Evolutionary conservation across 306 rosid genomes (phyloP), one percentile per base, ranked within the genome.

Genomic region (Potentilla sterilis): DNA sequence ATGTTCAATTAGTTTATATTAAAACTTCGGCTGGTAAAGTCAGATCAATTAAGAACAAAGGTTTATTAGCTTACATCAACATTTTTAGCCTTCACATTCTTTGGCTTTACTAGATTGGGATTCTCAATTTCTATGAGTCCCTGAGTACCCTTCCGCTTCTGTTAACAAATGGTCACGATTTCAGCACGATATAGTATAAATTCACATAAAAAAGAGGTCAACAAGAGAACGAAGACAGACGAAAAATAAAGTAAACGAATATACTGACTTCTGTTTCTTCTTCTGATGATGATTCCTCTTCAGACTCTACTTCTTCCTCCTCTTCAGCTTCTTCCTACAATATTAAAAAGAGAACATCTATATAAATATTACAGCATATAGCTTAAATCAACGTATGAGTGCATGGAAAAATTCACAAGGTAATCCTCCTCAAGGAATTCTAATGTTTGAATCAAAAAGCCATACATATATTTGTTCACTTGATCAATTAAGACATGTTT

Each of bases 71-170:
- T 92, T 82, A 92, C 97, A 83, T 94, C 97, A 21, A 85, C 57
- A 51, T 94, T 92, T 81, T 79, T 90, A 61, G 93, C 98, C 81
- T 86, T 94, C 87, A 94, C 9, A 69, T 47, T 87, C 88, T 91
- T 94, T 21, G 91, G 86, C 85, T 87, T 92, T 32, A 76, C 97
- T 80, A 94, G 83, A 87, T 94, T 94, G 67, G 97, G 97, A 85
- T 94, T 94, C 86, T 88, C 98, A 82, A 94, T 91, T 85, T 91
- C 93, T 81, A 94, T 90, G 47, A 94, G 61, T 77, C 97, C 97
- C 79, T 91, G 87, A 71, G 91, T 89, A 55, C 98, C 98, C 84
- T 94, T 94, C 74, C 81, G 85, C 84, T 91, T 91, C 92, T 91
- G 90, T 82, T 61, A 62, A 75, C 24, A 80, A 77, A 61, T 11